These are phyloP conservation scores for Eucalyptus polybractea DNA, from an alignment of 345 rosid species.

Conservation along the genomic window DNA sequence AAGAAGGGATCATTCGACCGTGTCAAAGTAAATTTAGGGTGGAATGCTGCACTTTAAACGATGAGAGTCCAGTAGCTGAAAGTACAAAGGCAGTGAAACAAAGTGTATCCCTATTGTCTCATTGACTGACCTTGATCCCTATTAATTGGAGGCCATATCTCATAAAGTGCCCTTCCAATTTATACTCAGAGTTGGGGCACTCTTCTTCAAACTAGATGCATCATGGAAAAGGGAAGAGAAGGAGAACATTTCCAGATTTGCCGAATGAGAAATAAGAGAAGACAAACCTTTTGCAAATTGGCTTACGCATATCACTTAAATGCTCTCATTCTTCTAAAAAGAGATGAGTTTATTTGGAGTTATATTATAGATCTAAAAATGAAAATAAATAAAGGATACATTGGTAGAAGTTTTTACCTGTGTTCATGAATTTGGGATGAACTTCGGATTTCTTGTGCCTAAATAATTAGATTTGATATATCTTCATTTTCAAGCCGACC, in stretches of 20 bases:
- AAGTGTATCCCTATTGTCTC: too few species aligned
- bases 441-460: neutral
- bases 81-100: too few species aligned
- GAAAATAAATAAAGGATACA: neutral
- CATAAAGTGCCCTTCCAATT: too few species aligned
- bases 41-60: too few species aligned
- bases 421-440: neutral
- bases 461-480: neutral
- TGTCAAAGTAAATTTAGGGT: too few species aligned
- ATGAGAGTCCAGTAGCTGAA: too few species aligned
- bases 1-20: rapidly evolving
- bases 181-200: neutral
- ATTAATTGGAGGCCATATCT: too few species aligned
- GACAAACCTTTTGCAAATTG: neutral
- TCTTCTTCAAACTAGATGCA: neutral
- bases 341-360: neutral
- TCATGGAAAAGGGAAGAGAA: neutral
- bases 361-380: neutral
- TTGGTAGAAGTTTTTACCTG: neutral
- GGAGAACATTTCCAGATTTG: neutral
- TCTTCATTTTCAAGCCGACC: neutral
- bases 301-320: neutral
- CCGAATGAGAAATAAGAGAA: neutral
- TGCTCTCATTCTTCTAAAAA: neutral
- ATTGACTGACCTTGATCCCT: too few species aligned